Evolutionary conservation across 495 filamentous ascomycete genomes (phyloP).

Genomic region (Podospora bellae-mahoneyi): DNA sequence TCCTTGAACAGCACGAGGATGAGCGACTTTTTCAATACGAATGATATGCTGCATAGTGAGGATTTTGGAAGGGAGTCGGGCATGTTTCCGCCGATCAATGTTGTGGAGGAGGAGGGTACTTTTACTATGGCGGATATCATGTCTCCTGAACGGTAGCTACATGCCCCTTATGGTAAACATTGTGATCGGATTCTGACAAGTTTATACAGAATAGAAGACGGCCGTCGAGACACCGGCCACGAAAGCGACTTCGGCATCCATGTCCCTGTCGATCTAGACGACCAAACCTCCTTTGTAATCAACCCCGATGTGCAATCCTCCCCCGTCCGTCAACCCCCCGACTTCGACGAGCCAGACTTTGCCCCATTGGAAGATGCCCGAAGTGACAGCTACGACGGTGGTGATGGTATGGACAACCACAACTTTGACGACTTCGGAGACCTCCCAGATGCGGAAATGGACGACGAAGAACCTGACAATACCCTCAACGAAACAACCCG

Average conservation of each 20-base stretch:
- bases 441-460: slow-evolving; percentile 22
- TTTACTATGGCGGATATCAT: slow-evolving; percentile 17
- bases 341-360: slow-evolving; percentile 25
- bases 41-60: slow-evolving; percentile 36
- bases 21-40: slow-evolving; percentile 61
- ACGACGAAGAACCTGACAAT: slow-evolving; percentile 18
- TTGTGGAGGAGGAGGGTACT: slow-evolving; percentile 33
- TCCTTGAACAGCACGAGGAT: slow-evolving; percentile 51
- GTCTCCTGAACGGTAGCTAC: slow-evolving; percentile 26
- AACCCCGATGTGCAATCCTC: slow-evolving; percentile 31
- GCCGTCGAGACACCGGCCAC: slow-evolving; percentile 33
- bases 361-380: slow-evolving; percentile 21
- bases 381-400: slow-evolving; percentile 29
- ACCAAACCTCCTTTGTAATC: slow-evolving; percentile 43
- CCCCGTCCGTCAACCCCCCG: slow-evolving; percentile 9
- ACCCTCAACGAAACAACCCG: neutral
- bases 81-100: slow-evolving; percentile 37
- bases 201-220: slow-evolving; percentile 37
- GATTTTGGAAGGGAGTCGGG: slow-evolving; percentile 52
- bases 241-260: slow-evolving; percentile 49
- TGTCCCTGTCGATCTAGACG: slow-evolving; percentile 43
- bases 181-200: slow-evolving; percentile 14
- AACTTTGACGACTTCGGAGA: slow-evolving; percentile 23
- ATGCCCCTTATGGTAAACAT: neutral
- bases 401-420: slow-evolving; percentile 24